phyloP scores from a whole-genome alignment of 179 eudicot genomes.

The Vitellaria paradoxa region DNA sequence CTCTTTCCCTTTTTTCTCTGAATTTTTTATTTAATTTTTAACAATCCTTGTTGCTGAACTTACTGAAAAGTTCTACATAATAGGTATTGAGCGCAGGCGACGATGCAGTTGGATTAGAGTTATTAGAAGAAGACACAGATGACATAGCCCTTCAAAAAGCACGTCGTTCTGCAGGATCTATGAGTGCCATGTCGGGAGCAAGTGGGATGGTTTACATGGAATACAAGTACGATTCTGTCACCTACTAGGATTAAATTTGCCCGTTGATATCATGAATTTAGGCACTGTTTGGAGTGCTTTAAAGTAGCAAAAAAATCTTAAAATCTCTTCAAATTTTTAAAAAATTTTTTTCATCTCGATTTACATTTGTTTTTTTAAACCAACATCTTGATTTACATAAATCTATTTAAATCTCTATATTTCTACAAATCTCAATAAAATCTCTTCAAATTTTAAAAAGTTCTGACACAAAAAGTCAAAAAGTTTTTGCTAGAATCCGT shows the following conservation, averaged over 20 bases:
- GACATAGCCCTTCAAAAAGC: constrained; percentile 83
- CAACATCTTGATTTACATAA: too few relatives aligned
- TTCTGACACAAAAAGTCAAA: too few relatives aligned
- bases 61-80: not conserved
- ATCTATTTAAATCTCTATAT: too few relatives aligned
- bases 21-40: not conserved
- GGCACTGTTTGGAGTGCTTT: too few relatives aligned
- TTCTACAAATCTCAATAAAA: too few relatives aligned
- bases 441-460: too few relatives aligned
- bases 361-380: not conserved
- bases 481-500: too few relatives aligned
- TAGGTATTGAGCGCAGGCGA: constrained; percentile 90
- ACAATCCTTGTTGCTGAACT: not conserved
- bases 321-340: too few relatives aligned
- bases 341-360: too few relatives aligned
- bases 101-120: constrained; percentile 82
- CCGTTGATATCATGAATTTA: not conserved
- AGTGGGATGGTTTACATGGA: constrained; percentile 93
- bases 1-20: not conserved
- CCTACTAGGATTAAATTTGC: not conserved
- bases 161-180: constrained; percentile 74
- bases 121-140: constrained; percentile 87
- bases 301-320: too few relatives aligned
- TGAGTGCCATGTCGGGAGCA: constrained; percentile 99
- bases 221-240: constrained; percentile 51